phyloP scores from a whole-genome alignment of 805 yeast genomes.

The Wickerhamiella spandovensis region DNA sequence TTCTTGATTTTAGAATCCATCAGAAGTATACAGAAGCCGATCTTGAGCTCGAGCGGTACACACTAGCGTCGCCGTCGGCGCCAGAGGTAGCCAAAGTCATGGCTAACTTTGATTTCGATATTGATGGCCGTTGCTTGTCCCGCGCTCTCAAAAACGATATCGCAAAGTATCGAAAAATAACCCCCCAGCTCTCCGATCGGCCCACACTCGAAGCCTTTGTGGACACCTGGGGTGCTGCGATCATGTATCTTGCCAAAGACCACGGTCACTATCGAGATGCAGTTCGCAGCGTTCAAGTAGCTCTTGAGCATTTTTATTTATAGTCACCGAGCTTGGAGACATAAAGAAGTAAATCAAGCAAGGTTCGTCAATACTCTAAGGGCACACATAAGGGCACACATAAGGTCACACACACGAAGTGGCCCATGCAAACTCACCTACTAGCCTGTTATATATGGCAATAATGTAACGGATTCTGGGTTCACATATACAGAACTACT shows the following conservation, averaged over 20 bases:
- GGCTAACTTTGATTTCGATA: neutral
- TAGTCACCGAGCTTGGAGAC: neutral
- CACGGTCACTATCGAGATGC: neutral
- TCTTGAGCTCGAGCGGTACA: conserved; percentile 36
- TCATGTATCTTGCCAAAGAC: neutral
- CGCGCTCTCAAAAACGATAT: neutral
- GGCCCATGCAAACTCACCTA: too few species aligned
- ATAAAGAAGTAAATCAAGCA: too few species aligned
- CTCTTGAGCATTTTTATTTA: neutral
- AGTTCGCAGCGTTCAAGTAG: neutral
- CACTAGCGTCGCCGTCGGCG: neutral
- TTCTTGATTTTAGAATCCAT: conserved; percentile 39
- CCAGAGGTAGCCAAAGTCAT: neutral
- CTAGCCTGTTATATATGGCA: too few species aligned
- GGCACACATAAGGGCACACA: too few species aligned
- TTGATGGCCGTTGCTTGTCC: neutral
- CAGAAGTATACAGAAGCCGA: conserved; percentile 39
- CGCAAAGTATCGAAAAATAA: neutral
- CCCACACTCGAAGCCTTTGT: neutral
- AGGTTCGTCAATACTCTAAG: too few species aligned
- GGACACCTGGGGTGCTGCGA: conserved; percentile 3
- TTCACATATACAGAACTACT: too few species aligned
- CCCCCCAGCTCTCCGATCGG: neutral
- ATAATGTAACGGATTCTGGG: too few species aligned
- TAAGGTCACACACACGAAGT: too few species aligned